Base-by-base conservation (phyloP, 768 basidiomycete species). In the Ramaria sp. region DNA sequence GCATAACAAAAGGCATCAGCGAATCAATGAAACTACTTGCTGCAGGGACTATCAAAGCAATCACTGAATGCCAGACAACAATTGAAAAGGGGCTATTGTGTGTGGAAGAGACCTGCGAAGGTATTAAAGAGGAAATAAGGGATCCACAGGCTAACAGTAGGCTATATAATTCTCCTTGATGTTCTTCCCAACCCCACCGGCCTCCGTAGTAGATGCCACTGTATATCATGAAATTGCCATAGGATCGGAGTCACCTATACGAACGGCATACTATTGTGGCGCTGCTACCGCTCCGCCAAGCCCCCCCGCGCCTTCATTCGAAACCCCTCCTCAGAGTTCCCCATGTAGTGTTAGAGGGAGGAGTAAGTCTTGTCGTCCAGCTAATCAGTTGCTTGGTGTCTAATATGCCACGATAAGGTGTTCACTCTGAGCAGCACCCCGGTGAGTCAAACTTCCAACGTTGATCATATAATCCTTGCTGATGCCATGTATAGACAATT, bases 21-120 rank as follows among this genome's bases (percentile, higher is more conserved):
- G 46, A 49, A 7, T 22, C 43, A 11, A 34, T 49, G 24, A 57
- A 47, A 38, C 46, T 20, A 9, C 48, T 49, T 4, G 30, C 27
- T 22, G n/a, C 24, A 7, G 31, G 37, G 19, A 34, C 47, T 15
- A 48, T n/a, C 11, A 37, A 57, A 50, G 37, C 22, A 7, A 17
- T 57, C 37, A 46, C 24, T 30, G 55, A 57, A 7, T n/a, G 30
- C 17, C 20, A 38, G 20, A n/a, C 6, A 7, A 15, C 55, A n/a
- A 57, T 48, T 34, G 46, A 50, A 48, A 12, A 4, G 13, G 37
- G n/a, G 24, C 37, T 37, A 19, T 11, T 22, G 1, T 22, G 34
- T 38, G 5, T 57, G 15, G 55, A 57, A 50, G 46, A n/a, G n/a
- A 37, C n/a, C 20, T 38, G 49, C 46, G 37, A 57, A 57, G 47